Evolutionary conservation across 345 rosid genomes (phyloP), one percentile per base, ranked within the genome.

Genomic region (Eutrema heterophyllum): DNA sequence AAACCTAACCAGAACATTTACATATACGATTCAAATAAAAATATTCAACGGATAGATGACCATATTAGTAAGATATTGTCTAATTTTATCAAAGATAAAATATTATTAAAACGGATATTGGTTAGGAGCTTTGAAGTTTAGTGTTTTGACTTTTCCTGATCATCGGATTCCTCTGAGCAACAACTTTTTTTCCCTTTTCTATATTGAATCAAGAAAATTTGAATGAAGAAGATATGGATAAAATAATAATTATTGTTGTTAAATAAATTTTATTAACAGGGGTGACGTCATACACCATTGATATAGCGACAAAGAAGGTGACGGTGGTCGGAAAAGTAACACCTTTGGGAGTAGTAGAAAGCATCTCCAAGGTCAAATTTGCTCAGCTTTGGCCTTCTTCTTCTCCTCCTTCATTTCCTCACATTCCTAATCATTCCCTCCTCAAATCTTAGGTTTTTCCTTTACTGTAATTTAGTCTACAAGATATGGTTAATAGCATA

Each of bases 251-350:
- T 56, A 30, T 21, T 9, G 3, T 59, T 50, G 44, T 65, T 39
- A 21, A 72, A 74, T 38, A 44, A 67, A 16, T 16, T 38, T 56
- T 21, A 21, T 21, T 36, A 55, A 16, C 81, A 89, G 98, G 96
- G 38, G 98, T 92, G 45, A 89, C 87, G 58, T 89, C 98, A 55
- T 92, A 68, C 84, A 88, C 88, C 57, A 84, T 88, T 71, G 98
- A 92, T 67, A 72, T 92, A n/a, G 96, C 88, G 84, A 78, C 83
- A 46, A 84, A 89, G 85, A 85, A 80, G 82, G 97, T 92, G 77
- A 92, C 92, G 0, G 95, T 92, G 79, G 87, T 87, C 86, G 98
- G 98, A 53, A 84, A 85, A 39, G 82, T 92, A 44, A 86, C 98
- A 4, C 95, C 96, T 2, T 75, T 53, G 33, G 83, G 57, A 38